A percentile compares a stretch with the other conserved stretches of the same genome.
These are phyloP conservation scores for Leccinum disarticulatum DNA, from an alignment of 768 basidiomycete genomes.

Conservation along the genomic window DNA sequence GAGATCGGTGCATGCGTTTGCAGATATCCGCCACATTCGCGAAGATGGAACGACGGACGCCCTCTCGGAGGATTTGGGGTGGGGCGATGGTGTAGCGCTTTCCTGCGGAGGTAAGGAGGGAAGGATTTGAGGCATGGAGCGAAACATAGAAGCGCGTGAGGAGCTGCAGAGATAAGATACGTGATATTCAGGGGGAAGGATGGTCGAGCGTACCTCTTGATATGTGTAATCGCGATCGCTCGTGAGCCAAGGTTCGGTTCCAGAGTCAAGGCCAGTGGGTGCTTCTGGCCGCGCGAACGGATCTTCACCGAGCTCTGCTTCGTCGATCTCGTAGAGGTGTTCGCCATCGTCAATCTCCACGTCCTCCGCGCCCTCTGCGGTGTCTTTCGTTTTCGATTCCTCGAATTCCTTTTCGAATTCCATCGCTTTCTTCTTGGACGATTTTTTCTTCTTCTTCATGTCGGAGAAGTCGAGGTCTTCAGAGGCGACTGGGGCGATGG, in stretches of 20 bases:
- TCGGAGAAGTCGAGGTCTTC: constrained; percentile 94
- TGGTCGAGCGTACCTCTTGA: constrained; percentile 62
- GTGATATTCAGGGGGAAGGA: neutral
- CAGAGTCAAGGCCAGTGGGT: constrained; percentile 64
- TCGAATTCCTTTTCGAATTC: constrained; percentile 94
- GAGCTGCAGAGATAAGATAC: constrained; percentile 50
- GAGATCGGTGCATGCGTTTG: constrained; percentile 96
- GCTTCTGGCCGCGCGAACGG: constrained; percentile 66
- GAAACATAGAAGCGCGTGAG: constrained; percentile 89
- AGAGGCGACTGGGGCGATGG: constrained; percentile 44
- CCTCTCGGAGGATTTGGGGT: constrained; percentile 91
- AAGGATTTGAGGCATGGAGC: constrained; percentile 91
- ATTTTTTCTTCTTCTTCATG: constrained; percentile 95
- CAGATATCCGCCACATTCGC: constrained; percentile 97
- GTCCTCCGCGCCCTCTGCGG: constrained; percentile 57
- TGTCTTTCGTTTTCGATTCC: constrained; percentile 64
- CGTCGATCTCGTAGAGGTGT: constrained; percentile 69
- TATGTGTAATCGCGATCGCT: constrained; percentile 97
- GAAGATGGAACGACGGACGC: constrained; percentile 96
- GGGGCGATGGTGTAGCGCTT: constrained; percentile 98
- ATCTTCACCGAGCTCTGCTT: constrained; percentile 86
- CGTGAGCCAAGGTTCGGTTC: constrained; percentile 85
- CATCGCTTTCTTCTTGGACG: constrained; percentile 86
- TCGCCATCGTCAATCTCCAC: constrained; percentile 60
- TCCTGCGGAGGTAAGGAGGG: constrained; percentile 78